Conservation (phyloP, 2,329 filamentous ascomycete genomes). For the Penicillium sp. region DNA sequence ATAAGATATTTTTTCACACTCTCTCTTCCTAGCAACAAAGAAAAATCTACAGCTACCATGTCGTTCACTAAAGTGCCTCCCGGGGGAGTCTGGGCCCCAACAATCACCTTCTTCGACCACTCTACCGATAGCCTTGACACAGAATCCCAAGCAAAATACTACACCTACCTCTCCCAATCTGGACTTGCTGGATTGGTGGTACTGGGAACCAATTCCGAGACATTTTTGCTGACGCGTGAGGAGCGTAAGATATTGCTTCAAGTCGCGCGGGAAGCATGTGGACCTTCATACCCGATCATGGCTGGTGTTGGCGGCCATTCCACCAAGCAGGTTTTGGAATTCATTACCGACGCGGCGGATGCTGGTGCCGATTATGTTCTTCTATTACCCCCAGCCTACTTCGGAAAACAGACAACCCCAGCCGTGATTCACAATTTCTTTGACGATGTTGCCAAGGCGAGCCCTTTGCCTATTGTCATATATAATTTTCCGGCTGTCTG, state of each 20-base stretch:
- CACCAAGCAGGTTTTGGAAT: slow-evolving; percentile 61
- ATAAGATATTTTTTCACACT: background rate
- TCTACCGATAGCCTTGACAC: slow-evolving; percentile 54
- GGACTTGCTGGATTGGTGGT: slow-evolving; percentile 59
- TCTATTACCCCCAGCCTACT: slow-evolving; percentile 66
- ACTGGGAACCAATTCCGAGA: slow-evolving; percentile 60
- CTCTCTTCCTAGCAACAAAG: background rate
- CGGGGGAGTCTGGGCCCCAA: slow-evolving; percentile 55
- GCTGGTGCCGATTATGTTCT: slow-evolving; percentile 67
- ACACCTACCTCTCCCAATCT: slow-evolving; percentile 53
- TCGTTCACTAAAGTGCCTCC: slow-evolving; percentile 24
- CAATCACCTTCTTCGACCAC: slow-evolving; percentile 59
- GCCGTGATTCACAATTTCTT: slow-evolving; percentile 64
- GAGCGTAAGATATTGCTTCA: slow-evolving; percentile 61
- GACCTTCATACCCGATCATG: slow-evolving; percentile 57
- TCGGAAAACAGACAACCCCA: slow-evolving; percentile 63
- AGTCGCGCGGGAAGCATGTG: slow-evolving; percentile 44
- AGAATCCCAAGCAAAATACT: slow-evolving; percentile 55
- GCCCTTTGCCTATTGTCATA: slow-evolving; percentile 57
- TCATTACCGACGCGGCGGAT: slow-evolving; percentile 51
- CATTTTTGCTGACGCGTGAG: slow-evolving; percentile 61
- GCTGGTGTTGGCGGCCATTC: background rate
- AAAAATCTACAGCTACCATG: slow-evolving; percentile 65
- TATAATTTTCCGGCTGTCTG: slow-evolving; percentile 69
- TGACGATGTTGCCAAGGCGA: slow-evolving; percentile 54